Base-by-base conservation (phyloP, 1,284 basidiomycete genomes). In the Kalmanozyma brasiliensis region DNA sequence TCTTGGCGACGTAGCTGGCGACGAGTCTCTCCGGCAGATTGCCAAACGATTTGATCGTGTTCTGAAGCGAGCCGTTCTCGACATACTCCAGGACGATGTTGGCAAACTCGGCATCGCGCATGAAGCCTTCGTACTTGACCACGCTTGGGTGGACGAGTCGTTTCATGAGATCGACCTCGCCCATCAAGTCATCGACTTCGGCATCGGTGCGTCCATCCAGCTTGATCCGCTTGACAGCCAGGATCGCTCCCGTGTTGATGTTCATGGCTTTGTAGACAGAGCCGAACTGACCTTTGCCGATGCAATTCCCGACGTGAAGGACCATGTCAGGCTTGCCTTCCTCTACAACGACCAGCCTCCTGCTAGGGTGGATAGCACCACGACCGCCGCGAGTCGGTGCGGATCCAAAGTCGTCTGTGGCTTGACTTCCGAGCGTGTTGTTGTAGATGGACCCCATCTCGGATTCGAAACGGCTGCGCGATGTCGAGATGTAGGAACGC, bases 111-210 rank as follows among this genome's bases (percentile, higher is more conserved):
- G 55, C 51, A 9, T 48, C 55, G 14, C 63, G 64, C 26, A 85
- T 85, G 45, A 86, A 72, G 40, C 94, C 95, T 86, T 96, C 92
- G 83, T 97, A 97, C 85, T 92, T 93, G 69, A 95, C 98, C 53
- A 98, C 94, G 84, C 91, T 90, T 32, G 91, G 90, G 44, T 93
- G 96, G 83, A 96, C 94, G 67, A 98, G 84, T 82, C 98, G 94
- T 17, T 93, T 94, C n/a, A 99, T 88, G 66, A 98, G 97, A 83
- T 95, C 92, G 64, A 98, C 98, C 84, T 99, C 96, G 82, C 96
- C 93, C 79, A 98, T 96, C 62, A 99, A 96, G 84, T 98, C 95
- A 82, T 96, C 94, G 82, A 98, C 96, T 85, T 99, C 96, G 80
- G 98, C 96, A 83, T 98, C 95, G 49, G 94, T 94, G 35, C 73